A percentile compares a stretch with the other conserved stretches of the same genome.
phyloP scores from a whole-genome alignment of 148 eudicot species.

The Bassia scoparia region DNA sequence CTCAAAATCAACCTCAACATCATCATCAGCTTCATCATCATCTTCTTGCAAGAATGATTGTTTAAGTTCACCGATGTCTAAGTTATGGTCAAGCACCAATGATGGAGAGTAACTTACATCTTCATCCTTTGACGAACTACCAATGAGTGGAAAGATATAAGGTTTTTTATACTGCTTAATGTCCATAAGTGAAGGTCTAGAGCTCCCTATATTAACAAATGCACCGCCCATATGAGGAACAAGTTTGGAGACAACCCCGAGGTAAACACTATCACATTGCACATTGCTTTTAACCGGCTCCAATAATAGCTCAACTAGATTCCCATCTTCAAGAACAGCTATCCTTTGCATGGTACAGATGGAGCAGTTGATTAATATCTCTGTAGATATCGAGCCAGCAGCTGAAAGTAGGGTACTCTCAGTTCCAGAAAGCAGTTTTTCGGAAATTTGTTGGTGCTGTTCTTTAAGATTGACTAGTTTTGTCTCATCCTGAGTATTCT shows the following conservation, averaged over 20 bases:
- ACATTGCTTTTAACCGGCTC: constrained; percentile 87
- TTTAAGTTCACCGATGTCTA: constrained; percentile 30
- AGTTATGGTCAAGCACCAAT: constrained; percentile 32
- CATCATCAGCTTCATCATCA: constrained; percentile 48
- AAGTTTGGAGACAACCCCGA: constrained; percentile 69
- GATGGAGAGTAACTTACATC: constrained; percentile 30
- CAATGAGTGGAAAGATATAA: constrained; percentile 64
- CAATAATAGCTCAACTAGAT: constrained; percentile 74
- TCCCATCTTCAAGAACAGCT: constrained; percentile 84
- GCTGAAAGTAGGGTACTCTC: constrained; percentile 33
- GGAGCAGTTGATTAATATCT: constrained; percentile 85
- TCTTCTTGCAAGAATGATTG: constrained; percentile 34
- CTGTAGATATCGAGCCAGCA: constrained; percentile 48
- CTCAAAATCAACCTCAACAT: constrained; percentile 45
- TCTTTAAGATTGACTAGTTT: constrained; percentile 20
- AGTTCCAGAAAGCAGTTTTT: constrained; percentile 41
- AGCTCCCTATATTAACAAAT: constrained; percentile 79
- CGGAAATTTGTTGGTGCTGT: constrained; percentile 35
- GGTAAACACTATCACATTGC: constrained; percentile 86
- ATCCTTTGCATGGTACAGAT: constrained; percentile 93
- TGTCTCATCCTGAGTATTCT: constrained; percentile 13
- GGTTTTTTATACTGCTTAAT: constrained; percentile 61
- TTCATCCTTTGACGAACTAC: constrained; percentile 37
- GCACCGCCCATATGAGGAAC: constrained; percentile 98
- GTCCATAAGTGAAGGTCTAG: constrained; percentile 77